These are phyloP conservation scores for Cryomyces antarcticus DNA, from an alignment of 495 filamentous ascomycete genomes.

Conservation along the genomic window DNA sequence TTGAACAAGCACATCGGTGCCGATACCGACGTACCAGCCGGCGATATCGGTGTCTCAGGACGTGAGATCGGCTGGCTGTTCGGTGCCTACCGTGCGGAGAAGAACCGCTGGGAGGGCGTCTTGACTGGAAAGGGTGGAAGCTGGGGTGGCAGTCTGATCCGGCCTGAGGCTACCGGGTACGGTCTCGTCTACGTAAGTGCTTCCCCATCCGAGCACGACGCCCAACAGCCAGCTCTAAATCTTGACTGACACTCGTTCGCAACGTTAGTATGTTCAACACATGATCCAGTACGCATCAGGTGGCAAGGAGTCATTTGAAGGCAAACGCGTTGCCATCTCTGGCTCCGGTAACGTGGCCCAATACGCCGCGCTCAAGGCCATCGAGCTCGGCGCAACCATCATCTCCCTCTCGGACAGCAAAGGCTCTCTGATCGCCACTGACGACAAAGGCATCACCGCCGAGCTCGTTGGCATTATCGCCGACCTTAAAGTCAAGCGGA, in stretches of 20 bases:
- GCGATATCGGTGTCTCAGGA: slow-evolving; percentile 80
- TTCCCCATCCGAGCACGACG: too few relatives aligned
- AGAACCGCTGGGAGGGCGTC: slow-evolving; percentile 83
- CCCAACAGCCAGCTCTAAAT: background rate
- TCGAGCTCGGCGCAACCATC: slow-evolving; percentile 85
- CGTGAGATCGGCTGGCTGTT: slow-evolving; percentile 92
- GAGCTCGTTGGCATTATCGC: slow-evolving; percentile 63
- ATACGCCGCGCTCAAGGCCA: slow-evolving; percentile 90
- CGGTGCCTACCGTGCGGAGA: slow-evolving; percentile 76
- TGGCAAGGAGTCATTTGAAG: slow-evolving; percentile 68
- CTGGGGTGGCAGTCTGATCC: slow-evolving; percentile 89
- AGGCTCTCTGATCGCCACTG: slow-evolving; percentile 55
- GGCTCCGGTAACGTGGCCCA: slow-evolving; percentile 97
- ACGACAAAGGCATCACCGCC: slow-evolving; percentile 45
- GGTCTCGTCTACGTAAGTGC: slow-evolving; percentile 66
- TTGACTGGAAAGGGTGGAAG: slow-evolving; percentile 84
- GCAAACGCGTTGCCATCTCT: slow-evolving; percentile 89
- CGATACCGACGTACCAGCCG: slow-evolving; percentile 85
- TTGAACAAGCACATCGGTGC: slow-evolving; percentile 89
- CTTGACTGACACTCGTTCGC: slow-evolving; percentile 3
- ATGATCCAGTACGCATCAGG: slow-evolving; percentile 74
- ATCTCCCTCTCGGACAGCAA: slow-evolving; percentile 88
- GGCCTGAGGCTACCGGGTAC: slow-evolving; percentile 92
- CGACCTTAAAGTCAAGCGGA: slow-evolving; percentile 66
- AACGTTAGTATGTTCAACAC: slow-evolving; percentile 56